Evolutionary conservation across 306 rosid species (phyloP).

Genomic region (Rosa chinensis): DNA sequence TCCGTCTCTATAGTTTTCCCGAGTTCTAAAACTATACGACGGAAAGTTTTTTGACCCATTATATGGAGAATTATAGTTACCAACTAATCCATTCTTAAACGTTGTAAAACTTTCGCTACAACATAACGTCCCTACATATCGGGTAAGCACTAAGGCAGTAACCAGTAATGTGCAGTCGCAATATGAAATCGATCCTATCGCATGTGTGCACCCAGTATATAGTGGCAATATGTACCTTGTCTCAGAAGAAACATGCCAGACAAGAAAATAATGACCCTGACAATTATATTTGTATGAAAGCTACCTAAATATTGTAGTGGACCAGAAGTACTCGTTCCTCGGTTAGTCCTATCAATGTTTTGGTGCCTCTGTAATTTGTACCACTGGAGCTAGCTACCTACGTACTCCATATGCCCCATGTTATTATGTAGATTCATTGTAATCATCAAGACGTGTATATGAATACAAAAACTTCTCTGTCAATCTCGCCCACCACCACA

Average conservation of each 20-base stretch:
- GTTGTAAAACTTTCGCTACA: neutral
- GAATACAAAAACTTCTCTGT: constrained; percentile 8
- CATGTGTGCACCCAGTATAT: neutral
- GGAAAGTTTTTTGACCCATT: too few species aligned
- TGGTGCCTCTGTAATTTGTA: neutral
- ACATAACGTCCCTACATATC: too few species aligned
- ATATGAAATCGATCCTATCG: neutral
- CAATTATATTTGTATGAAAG: neutral
- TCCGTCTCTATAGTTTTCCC: neutral
- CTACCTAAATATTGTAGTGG: neutral
- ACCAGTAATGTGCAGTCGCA: neutral
- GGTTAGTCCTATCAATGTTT: constrained; percentile 6
- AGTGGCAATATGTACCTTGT: neutral
- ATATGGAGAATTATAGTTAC: neutral
- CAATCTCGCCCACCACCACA: constrained; percentile 15
- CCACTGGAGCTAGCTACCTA: neutral
- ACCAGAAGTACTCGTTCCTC: neutral
- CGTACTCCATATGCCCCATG: neutral
- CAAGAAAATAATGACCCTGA: neutral
- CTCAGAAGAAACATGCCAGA: neutral
- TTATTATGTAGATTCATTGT: neutral
- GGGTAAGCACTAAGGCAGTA: too few species aligned
- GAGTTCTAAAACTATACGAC: too few species aligned
- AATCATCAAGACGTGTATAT: neutral
- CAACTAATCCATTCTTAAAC: neutral